Evolutionary conservation across 2,329 filamentous ascomycete genomes (phyloP).

Genomic region (Ophiocordyceps australis): DNA sequence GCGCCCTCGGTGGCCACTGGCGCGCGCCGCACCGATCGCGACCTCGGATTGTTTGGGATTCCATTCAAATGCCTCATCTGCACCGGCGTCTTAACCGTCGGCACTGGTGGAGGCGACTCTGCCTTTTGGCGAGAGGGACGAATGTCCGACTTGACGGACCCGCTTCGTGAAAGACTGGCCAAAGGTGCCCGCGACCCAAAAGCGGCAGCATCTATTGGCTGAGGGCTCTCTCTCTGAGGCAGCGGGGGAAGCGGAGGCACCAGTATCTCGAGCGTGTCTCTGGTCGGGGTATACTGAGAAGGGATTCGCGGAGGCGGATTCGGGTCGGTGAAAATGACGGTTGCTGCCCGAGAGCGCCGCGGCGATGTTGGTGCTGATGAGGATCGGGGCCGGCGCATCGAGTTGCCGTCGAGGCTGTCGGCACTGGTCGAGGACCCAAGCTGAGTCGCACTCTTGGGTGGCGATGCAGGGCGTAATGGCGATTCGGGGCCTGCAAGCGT

Average conservation of each 20-base stretch:
- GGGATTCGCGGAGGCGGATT: slow-evolving; percentile 1
- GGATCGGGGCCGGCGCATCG: no score
- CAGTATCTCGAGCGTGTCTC: slow-evolving; percentile 3
- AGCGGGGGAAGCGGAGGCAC: slow-evolving; percentile 3
- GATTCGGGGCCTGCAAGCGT: no score
- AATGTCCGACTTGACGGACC: slow-evolving; percentile 11
- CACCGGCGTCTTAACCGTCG: slow-evolving; percentile 13
- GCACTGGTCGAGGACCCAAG: no score
- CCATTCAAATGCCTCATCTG: slow-evolving; percentile 26
- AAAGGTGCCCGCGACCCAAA: slow-evolving; percentile 3
- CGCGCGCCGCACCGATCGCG: slow-evolving; percentile 8
- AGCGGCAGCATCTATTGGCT: background rate
- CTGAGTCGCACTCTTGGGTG: no score
- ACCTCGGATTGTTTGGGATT: slow-evolving; percentile 27
- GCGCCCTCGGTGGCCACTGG: no score
- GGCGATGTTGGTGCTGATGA: background rate
- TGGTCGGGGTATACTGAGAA: background rate
- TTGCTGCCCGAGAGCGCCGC: background rate
- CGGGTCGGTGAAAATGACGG: background rate
- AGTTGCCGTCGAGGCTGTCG: no score
- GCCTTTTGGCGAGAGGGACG: slow-evolving; percentile 12
- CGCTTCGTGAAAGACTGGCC: slow-evolving; percentile 11
- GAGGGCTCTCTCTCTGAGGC: background rate
- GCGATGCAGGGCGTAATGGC: background rate
- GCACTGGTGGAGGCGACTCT: slow-evolving; percentile 5